Evolutionary conservation across 169 alveolate genomes (phyloP).

Genomic region (Amoebophrya sp.): DNA sequence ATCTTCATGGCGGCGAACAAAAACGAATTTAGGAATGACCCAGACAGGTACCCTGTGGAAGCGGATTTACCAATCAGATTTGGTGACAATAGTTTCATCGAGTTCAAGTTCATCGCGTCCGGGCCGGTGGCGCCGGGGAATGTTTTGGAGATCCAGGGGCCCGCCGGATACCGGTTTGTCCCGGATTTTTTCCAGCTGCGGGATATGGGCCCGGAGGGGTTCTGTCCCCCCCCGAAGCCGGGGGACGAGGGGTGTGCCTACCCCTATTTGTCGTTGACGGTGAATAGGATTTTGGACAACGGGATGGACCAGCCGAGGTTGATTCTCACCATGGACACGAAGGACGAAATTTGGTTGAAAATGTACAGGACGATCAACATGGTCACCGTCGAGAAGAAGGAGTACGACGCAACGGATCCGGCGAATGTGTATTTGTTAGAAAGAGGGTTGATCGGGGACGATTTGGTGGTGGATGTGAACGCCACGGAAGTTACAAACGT

Average conservation of each 20-base stretch:
- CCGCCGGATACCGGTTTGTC: not conserved
- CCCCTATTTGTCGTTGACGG: not conserved
- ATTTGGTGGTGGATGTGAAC: not conserved
- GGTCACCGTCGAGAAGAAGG: not conserved
- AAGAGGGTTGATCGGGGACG: not conserved
- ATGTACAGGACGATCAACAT: not conserved
- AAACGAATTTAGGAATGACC: not conserved
- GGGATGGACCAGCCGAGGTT: not conserved
- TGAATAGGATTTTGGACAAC: not conserved
- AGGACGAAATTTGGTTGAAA: not conserved
- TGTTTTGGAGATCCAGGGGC: not conserved
- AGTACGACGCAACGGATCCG: not conserved
- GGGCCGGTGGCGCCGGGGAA: not conserved
- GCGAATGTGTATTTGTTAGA: not conserved
- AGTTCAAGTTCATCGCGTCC: not conserved
- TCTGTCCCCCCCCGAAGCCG: not conserved
- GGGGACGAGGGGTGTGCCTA: not conserved
- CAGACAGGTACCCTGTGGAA: not conserved
- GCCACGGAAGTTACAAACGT: not conserved
- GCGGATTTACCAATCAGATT: not conserved
- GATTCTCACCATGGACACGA: not conserved
- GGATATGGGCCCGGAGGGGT: not conserved
- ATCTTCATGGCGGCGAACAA: not conserved
- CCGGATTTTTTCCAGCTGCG: not conserved
- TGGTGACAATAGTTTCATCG: not conserved